phyloP scores from a whole-genome alignment of 495 filamentous ascomycete genomes.

The Viridothelium virens region DNA sequence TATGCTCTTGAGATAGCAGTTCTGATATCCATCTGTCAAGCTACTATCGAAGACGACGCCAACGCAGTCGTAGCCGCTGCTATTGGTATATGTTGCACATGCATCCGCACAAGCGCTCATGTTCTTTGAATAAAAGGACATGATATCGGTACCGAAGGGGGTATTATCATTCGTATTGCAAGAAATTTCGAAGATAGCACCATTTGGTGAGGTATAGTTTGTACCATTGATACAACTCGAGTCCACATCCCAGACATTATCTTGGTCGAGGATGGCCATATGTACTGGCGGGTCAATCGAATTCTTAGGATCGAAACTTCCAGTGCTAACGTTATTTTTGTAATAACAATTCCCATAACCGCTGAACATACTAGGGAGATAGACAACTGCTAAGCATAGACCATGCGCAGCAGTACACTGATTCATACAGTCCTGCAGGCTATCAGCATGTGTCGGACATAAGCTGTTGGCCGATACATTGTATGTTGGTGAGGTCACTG shows the following conservation, averaged over 20 bases:
- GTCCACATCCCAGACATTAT: neutral
- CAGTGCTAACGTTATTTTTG: neutral
- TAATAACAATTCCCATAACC: slow-evolving; percentile 5
- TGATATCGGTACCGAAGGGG: neutral
- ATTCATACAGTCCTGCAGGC: neutral
- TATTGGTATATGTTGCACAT: neutral
- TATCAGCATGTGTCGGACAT: slow-evolving; percentile 7
- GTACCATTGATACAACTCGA: neutral
- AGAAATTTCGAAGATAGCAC: neutral
- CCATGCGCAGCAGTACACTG: slow-evolving; percentile 1
- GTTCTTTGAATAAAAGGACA: neutral
- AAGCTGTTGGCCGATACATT: neutral
- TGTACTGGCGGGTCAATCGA: neutral
- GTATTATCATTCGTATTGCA: neutral
- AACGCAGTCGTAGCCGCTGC: neutral
- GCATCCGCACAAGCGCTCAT: neutral
- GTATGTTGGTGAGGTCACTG: neutral
- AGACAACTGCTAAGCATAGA: neutral
- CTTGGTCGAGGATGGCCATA: neutral
- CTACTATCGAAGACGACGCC: neutral
- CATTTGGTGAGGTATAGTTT: neutral
- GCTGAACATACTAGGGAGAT: neutral
- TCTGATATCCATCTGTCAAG: neutral
- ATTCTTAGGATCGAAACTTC: neutral
- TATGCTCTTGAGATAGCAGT: slow-evolving; percentile 2